A percentile compares a stretch with the other conserved stretches of the same genome.
These are phyloP conservation scores for Trametes versicolor DNA, from an alignment of 1,284 basidiomycete genomes.

Conservation along the genomic window DNA sequence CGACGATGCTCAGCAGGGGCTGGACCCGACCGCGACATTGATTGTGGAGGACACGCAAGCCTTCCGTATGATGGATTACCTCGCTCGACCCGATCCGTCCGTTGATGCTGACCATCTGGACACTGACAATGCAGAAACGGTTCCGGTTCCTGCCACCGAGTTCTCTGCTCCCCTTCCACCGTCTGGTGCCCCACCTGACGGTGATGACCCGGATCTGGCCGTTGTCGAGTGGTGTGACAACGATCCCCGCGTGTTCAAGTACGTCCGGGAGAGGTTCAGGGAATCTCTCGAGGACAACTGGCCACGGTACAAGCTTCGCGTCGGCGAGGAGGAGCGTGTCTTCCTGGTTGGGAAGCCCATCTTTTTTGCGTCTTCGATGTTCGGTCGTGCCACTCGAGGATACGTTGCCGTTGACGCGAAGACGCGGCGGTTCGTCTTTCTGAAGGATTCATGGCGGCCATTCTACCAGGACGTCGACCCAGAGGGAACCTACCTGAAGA, in stretches of 20 bases:
- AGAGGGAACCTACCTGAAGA: constrained; percentile 12
- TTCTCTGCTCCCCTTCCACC: not conserved
- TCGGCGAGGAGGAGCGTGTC: constrained; percentile 2
- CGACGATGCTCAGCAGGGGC: constrained; percentile 17
- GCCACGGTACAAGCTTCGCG: constrained; percentile 17
- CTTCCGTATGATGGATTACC: constrained; percentile 17
- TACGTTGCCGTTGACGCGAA: constrained; percentile 19
- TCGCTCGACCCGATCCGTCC: not conserved
- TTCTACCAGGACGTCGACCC: constrained; percentile 4
- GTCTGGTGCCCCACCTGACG: not conserved
- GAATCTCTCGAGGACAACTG: constrained; percentile 3
- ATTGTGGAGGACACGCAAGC: not conserved
- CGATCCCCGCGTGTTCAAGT: constrained; percentile 8
- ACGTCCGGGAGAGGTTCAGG: constrained; percentile 22
- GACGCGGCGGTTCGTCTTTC: constrained; percentile 18
- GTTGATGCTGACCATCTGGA: constrained; percentile 5
- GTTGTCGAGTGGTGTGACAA: no score
- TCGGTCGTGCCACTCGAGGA: constrained; percentile 14
- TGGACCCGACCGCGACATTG: constrained; percentile 21
- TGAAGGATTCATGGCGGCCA: constrained; percentile 27
- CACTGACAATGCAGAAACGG: not conserved
- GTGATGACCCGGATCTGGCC: not conserved
- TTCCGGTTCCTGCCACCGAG: not conserved
- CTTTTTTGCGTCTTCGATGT: not conserved
- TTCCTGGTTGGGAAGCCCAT: constrained; percentile 22